Evolutionary conservation across 208 protist genomes (phyloP), one percentile per base, ranked within the genome.

Genomic region (Leishmania gerbilli): DNA sequence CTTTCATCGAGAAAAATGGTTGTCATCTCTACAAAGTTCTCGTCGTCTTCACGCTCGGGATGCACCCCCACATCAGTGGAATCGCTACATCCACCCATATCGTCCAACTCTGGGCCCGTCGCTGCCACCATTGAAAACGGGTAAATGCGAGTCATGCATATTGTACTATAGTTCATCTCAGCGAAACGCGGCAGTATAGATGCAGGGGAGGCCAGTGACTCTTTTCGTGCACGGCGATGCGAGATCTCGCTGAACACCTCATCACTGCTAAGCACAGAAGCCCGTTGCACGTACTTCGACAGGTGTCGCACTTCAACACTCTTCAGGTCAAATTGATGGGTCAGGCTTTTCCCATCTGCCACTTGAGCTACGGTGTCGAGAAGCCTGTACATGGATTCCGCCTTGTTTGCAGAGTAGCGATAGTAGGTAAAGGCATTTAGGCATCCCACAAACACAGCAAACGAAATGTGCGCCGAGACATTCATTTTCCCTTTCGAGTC

Each of bases 361-460:
- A 85, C 42, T n/a, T 34, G 7, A 9, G 37, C 71, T 56, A 85
- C 72, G 11, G 77, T 74, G 15, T 85, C 82, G 6, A 85, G 74
- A 15, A 76, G 53, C 9, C 45, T 65, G 76, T 72, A 85, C 3
- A 79, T 0, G 13, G 58, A 37, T 11, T n/a, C 45, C 0, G 49
- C 27, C n/a, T 76, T 81, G 3, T 21, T 51, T 19, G 58, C 17
- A 31, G 79, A 55, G 47, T 85, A 85, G 17, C 82, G 82, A 34
- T 82, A 79, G 17, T 74, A 74, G 31, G 77, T 82, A 51, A 85
- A 85, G 1, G 56, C 31, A 37, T 85, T 85, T 1, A 85, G n/a
- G 11, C 82, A 82, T 9, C 64, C 82, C 0, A 75, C 37, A 58
- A 85, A 85, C 7, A 79, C 51, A 45, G 37, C 60, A 53, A 51